phyloP scores from a whole-genome alignment of 768 basidiomycete genomes.

The Neoboletus magnificus region DNA sequence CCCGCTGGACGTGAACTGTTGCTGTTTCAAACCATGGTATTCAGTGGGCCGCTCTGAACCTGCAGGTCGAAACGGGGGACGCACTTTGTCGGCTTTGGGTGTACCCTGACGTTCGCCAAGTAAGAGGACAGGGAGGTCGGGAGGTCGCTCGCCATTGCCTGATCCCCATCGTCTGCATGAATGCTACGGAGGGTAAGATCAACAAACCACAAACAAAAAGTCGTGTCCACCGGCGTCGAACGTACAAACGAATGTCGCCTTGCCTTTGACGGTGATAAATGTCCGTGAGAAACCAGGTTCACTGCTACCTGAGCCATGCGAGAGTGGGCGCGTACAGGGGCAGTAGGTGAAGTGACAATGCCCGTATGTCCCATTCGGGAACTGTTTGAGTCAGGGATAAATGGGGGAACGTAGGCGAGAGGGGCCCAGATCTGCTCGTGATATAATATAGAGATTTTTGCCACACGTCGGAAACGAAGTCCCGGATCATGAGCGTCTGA shows the following conservation, averaged over 20 bases:
- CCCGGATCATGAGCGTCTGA: too few relatives aligned
- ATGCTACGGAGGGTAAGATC: conserved; percentile 4
- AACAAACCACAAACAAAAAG: not conserved
- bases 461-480: too few relatives aligned
- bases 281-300: not conserved
- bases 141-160: not conserved
- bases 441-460: not conserved
- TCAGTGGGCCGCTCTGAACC: not conserved
- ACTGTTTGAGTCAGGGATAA: conserved; percentile 10
- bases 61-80: not conserved
- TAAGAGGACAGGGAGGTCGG: not conserved
- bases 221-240: not conserved
- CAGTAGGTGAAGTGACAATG: not conserved
- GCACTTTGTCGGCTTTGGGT: not conserved
- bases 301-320: conserved; percentile 12
- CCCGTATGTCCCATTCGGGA: not conserved
- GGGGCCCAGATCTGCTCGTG: not conserved
- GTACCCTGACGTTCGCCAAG: not conserved
- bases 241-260: conserved; percentile 16
- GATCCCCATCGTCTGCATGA: conserved; percentile 25
- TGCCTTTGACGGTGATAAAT: not conserved
- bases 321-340: not conserved
- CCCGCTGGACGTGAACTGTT: conserved; percentile 22
- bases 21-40: not conserved
- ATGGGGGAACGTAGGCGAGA: conserved; percentile 8